Conservation (phyloP, 2,329 filamentous ascomycete genomes). For the Colletotrichum siamense region DNA sequence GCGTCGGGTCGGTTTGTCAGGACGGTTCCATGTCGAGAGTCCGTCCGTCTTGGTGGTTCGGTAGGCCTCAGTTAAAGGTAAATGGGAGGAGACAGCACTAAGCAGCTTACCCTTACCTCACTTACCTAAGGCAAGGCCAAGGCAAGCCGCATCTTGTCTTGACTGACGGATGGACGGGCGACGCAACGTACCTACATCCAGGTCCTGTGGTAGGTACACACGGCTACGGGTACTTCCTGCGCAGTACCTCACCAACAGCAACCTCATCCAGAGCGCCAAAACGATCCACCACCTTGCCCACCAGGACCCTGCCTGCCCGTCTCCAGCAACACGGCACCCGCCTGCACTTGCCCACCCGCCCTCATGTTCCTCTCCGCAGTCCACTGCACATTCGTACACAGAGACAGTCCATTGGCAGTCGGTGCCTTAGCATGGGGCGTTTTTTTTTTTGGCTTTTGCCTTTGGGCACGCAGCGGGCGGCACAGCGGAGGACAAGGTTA, state of each 20-base stretch:
- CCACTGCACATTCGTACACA: not conserved
- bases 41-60: constrained; percentile 1
- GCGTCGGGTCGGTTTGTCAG: constrained; percentile 13
- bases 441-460: constrained; percentile 18
- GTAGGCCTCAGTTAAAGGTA: constrained; percentile 9
- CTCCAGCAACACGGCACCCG: not conserved
- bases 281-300: not conserved
- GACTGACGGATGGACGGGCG: not conserved
- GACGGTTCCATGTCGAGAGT: constrained; percentile 1
- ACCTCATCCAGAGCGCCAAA: not conserved
- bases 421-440: constrained; percentile 3
- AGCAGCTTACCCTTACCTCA: constrained; percentile 12
- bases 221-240: not conserved
- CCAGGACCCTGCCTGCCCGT: not conserved
- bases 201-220: not conserved
- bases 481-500: constrained; percentile 15
- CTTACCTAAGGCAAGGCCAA: not conserved
- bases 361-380: not conserved
- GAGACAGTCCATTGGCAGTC: not conserved
- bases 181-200: not conserved
- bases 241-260: not conserved
- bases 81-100: not conserved
- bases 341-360: not conserved
- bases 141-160: not conserved
- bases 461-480: constrained; percentile 19